Percentiles rank a stretch among this genome's conserved stretches.
phyloP scores from a whole-genome alignment of 2,329 filamentous ascomycete species.

The Alternaria tenuissima region DNA sequence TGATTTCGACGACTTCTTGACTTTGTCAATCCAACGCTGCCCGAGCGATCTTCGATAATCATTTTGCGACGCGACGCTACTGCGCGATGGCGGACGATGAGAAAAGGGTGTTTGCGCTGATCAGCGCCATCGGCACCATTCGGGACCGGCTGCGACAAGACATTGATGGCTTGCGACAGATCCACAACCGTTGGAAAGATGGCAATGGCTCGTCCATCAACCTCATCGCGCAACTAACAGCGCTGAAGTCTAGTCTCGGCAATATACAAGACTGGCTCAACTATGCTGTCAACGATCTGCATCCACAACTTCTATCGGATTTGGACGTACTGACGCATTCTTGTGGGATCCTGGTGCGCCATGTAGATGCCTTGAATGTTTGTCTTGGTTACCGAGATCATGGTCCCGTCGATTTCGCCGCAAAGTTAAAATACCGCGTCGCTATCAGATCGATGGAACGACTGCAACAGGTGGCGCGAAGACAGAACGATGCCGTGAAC shows the following conservation, averaged over 20 bases:
- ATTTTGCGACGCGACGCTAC: slow-evolving; percentile 30
- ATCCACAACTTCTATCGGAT: slow-evolving; percentile 47
- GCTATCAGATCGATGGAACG: slow-evolving; percentile 44
- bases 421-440: slow-evolving; percentile 43
- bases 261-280: slow-evolving; percentile 49
- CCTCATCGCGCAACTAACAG: slow-evolving; percentile 47
- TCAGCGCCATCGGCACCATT: slow-evolving; percentile 38
- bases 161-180: slow-evolving; percentile 45
- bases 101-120: slow-evolving; percentile 41
- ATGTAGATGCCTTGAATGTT: slow-evolving; percentile 36
- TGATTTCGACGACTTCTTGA: slow-evolving; percentile 6
- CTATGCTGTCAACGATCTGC: slow-evolving; percentile 44
- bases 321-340: slow-evolving; percentile 45
- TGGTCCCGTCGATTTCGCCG: slow-evolving; percentile 43
- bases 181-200: slow-evolving; percentile 47
- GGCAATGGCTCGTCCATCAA: slow-evolving; percentile 44
- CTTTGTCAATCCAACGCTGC: slow-evolving; percentile 8
- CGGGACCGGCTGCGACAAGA: slow-evolving; percentile 43
- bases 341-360: slow-evolving; percentile 40
- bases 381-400: slow-evolving; percentile 42
- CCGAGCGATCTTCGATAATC: slow-evolving; percentile 8
- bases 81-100: slow-evolving; percentile 32
- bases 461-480: slow-evolving; percentile 41
- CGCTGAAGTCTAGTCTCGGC: slow-evolving; percentile 44
- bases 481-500: slow-evolving; percentile 46